Evolutionary conservation across 2,329 filamentous ascomycete genomes (phyloP).

Genomic region (Microdochium trichocladiopsis): DNA sequence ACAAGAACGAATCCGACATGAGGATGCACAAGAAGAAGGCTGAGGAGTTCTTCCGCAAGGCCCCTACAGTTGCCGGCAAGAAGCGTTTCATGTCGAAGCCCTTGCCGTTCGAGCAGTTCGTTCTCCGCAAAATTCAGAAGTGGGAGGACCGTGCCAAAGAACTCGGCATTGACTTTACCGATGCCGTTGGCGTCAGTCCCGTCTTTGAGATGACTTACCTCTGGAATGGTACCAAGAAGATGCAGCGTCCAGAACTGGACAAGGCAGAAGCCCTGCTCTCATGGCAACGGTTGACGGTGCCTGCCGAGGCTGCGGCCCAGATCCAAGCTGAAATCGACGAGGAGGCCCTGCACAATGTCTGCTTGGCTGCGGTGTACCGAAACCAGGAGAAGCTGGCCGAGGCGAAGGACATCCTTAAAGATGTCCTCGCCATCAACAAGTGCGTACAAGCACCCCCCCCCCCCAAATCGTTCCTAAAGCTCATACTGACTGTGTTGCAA

Average conservation of each 20-base stretch:
- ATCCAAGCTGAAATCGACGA: constrained; percentile 52
- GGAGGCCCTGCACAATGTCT: constrained; percentile 56
- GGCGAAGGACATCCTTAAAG: constrained; percentile 57
- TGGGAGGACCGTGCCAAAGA: constrained; percentile 74
- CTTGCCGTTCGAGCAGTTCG: constrained; percentile 83
- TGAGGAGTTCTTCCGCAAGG: constrained; percentile 63
- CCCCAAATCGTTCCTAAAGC: background rate
- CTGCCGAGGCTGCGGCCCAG: constrained; percentile 29
- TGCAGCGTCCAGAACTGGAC: constrained; percentile 59
- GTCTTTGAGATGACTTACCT: constrained; percentile 88
- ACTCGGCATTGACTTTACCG: constrained; percentile 61
- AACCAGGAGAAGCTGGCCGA: constrained; percentile 55
- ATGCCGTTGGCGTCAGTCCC: constrained; percentile 75
- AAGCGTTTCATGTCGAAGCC: constrained; percentile 87
- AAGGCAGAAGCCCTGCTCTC: constrained; percentile 54
- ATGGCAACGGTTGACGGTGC: constrained; percentile 55
- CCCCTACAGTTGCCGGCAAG: constrained; percentile 68
- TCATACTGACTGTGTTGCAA: constrained; percentile 6
- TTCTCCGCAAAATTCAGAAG: constrained; percentile 75
- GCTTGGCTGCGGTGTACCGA: constrained; percentile 59
- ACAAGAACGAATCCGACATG: constrained; percentile 34
- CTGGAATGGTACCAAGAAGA: constrained; percentile 84
- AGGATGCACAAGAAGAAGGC: constrained; percentile 54
- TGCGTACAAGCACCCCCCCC: constrained; percentile 19
- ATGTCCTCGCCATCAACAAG: constrained; percentile 61